Evolutionary conservation across 805 yeast species (phyloP), one percentile per base, ranked within the genome.

Genomic region (Candida mattraensis): DNA sequence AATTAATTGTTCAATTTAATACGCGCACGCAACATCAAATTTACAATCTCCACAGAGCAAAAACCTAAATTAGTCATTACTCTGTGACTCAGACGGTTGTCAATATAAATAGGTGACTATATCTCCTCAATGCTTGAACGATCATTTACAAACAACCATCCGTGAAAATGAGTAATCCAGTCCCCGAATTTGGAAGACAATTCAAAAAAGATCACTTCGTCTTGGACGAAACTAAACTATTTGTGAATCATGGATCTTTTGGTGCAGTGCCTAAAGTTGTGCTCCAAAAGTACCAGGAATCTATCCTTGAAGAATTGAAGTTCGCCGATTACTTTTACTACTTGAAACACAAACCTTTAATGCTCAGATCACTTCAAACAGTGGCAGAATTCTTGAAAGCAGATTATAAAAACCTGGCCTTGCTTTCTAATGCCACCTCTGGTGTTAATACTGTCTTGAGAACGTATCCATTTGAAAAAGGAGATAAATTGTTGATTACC

Each of bases 201-300:
- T 70, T 78, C 51, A 67, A 71, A 37, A n/a, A n/a, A n/a, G 57
- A 68, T 38, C 63, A 74, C 51, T 82, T 76, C 52, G 48, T 63
- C 1, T 47, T 54, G 11, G 61, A 77, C 9, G 48, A 62, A 2
- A 64, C 55, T 3, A 63, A 66, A 7, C 53, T 55, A 4, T 73
- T 75, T 11, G 69, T 80, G 28, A 82, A 82, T 56, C 80, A 80
- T 51, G 87, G 87, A 6, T 72, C 84, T 1, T 82, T 58, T 50
- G 88, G 87, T 1, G 60, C 70, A 1, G 63, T 72, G 3, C 83
- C 87, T 0, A 60, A 53, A 7, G 60, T 67, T 4, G 76, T 80
- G 1, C 45, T 64, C 16, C 69, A 70, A 1, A 60, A 57, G 10
- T 70, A 60, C 41, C 40, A 57, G 21, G 45, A 57, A 30, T 49